Evolutionary conservation across 495 filamentous ascomycete genomes (phyloP), one percentile per base, ranked within the genome.

Genomic region (Daldinia grandis): DNA sequence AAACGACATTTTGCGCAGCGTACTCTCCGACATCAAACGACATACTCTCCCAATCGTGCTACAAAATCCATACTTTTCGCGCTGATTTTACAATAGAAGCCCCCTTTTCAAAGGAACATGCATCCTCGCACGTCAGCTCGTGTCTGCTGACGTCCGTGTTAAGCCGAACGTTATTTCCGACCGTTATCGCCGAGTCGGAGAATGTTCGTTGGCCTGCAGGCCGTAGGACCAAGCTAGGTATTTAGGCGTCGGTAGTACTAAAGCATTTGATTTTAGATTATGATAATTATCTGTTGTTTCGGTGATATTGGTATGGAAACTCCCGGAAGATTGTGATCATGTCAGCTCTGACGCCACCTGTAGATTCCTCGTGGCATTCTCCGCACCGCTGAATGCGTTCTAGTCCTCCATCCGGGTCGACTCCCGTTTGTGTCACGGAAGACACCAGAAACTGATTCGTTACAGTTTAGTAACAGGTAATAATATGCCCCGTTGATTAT

Each of bases 41-140:
- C 56, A 19, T 44, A 38, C 55, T 51, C 44, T 64, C 64, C 64
- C 50, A 58, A 31, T 19, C 57, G 38, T 58, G 21, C 37, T 56
- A 40, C 44, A 35, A 62, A 51, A 62, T 57, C 28, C 61, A 62
- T 66, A 33, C 5, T 65, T 73, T 66, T 69, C 70, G 58, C 70
- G 70, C 70, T 73, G 70, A 73, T 73, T 69, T 47, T 73, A 68
- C 66, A 73, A 73, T 73, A 73, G 70, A 66, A 73, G 53, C 56
- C 53, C 57, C 56, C 54, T 47, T 49, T 53, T 49, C 65, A 50
- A 44, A 68, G 57, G 65, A 64, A 38, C 60, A 58, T 60, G 35
- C 33, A 33, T 69, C 64, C 64, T 57, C 61, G 19, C 40, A 62
- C 27, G 28, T 66, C 65, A 35, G 54, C 47, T 35, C 8, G 15